Percentiles rank a stretch among this genome's conserved stretches.
Evolutionary conservation across 2,329 filamentous ascomycete genomes (phyloP).

Genomic region (Calonectria crousiana): DNA sequence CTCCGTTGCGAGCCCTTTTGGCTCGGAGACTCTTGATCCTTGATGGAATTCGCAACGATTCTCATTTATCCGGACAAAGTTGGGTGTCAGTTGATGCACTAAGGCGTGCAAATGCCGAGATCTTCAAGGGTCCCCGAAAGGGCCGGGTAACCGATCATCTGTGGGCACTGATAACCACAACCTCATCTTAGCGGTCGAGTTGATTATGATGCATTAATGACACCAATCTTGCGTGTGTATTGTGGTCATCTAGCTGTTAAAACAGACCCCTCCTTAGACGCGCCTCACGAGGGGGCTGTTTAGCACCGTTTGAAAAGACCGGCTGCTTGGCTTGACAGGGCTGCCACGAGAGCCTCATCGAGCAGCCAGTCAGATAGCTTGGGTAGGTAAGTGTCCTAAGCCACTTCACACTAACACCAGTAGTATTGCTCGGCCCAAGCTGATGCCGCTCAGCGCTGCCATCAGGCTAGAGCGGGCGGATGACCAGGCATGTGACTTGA

Average conservation of each 20-base stretch:
- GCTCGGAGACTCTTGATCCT: not conserved
- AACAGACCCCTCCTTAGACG: conserved; percentile 4
- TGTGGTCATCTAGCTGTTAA: not conserved
- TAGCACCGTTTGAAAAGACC: conserved; percentile 17
- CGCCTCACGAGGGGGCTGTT: conserved; percentile 25
- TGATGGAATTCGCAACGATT: not conserved
- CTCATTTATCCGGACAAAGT: not conserved
- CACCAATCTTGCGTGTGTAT: conserved; percentile 22
- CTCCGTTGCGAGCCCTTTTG: not conserved
- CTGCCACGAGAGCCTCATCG: conserved; percentile 32
- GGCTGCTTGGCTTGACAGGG: conserved; percentile 9
- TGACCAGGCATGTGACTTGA: conserved; percentile 37
- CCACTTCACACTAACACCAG: conserved; percentile 26
- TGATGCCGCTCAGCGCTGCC: conserved; percentile 15
- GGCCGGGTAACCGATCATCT: conserved; percentile 8
- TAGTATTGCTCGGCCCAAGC: conserved; percentile 14
- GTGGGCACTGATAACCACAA: not conserved
- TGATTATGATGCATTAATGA: conserved; percentile 29
- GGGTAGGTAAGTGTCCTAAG: conserved; percentile 4
- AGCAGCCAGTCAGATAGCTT: conserved; percentile 18
- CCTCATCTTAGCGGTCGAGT: not conserved
- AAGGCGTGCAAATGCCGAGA: conserved; percentile 18
- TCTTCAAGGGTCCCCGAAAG: conserved; percentile 15
- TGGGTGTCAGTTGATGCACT: not conserved
- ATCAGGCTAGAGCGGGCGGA: conserved; percentile 23